phyloP scores from a whole-genome alignment of 2,329 filamentous ascomycete genomes.

The Fusarium algeriense region DNA sequence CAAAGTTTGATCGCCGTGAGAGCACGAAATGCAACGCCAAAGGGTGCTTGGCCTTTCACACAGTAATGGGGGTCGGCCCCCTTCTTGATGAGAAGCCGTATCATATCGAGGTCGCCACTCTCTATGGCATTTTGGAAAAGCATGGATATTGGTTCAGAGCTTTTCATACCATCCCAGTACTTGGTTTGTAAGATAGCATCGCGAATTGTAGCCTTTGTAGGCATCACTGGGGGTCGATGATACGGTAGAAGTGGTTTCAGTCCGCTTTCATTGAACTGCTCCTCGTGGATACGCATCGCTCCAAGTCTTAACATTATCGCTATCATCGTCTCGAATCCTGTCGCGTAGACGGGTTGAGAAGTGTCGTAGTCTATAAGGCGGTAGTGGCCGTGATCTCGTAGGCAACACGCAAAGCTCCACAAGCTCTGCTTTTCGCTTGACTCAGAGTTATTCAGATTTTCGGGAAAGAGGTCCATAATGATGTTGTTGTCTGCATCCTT shows the following conservation, averaged over 20 bases:
- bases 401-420: constrained; percentile 10
- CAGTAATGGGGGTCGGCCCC: background rate
- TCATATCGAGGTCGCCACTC: background rate
- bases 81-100: background rate
- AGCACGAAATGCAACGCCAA: background rate
- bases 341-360: no score
- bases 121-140: constrained; percentile 1
- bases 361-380: no score
- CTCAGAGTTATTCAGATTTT: no score
- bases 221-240: accelerated
- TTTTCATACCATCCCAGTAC: background rate
- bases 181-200: background rate
- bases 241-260: background rate
- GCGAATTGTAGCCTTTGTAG: background rate
- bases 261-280: background rate
- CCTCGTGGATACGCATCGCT: background rate
- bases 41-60: background rate
- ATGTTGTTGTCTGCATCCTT: background rate
- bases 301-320: background rate
- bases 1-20: background rate
- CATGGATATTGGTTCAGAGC: background rate
- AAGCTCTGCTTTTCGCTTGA: background rate
- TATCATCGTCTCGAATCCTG: background rate
- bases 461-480: background rate
- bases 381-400: no score